Evolutionary conservation across 2,329 filamentous ascomycete species (phyloP).

Genomic region (Elsinoe batatas): DNA sequence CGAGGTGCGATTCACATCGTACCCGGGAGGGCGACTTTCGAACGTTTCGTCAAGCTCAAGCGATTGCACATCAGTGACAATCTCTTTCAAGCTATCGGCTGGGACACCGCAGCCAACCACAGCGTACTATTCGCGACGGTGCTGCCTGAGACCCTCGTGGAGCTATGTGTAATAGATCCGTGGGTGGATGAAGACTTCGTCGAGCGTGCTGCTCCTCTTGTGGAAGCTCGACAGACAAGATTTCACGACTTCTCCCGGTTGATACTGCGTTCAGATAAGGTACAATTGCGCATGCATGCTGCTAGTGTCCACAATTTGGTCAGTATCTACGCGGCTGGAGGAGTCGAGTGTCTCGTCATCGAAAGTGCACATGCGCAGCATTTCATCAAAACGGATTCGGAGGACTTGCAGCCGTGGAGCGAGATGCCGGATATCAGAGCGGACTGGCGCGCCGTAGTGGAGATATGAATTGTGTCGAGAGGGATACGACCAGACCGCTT

Average conservation of each 20-base stretch:
- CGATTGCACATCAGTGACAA: neutral
- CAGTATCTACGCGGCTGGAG: too few species aligned
- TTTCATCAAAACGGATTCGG: too few species aligned
- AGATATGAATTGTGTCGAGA: too few species aligned
- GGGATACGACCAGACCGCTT: too few species aligned
- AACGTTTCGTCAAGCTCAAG: neutral
- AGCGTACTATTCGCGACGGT: neutral
- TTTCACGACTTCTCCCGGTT: neutral
- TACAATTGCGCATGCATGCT: too few species aligned
- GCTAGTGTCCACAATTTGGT: too few species aligned
- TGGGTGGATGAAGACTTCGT: neutral
- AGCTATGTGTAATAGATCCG: neutral
- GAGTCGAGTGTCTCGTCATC: too few species aligned
- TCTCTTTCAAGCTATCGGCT: neutral
- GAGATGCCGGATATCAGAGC: too few species aligned
- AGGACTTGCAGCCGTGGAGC: too few species aligned
- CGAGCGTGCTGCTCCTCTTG: neutral
- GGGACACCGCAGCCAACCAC: neutral
- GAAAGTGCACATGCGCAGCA: too few species aligned
- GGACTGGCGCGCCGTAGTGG: too few species aligned
- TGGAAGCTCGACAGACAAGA: neutral
- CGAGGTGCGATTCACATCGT: too few species aligned
- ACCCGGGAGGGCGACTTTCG: neutral
- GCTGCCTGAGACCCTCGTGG: neutral
- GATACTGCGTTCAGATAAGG: neutral